Evolutionary conservation across 345 rosid genomes (phyloP).

Genomic region (Raphanus raphanistrum): DNA sequence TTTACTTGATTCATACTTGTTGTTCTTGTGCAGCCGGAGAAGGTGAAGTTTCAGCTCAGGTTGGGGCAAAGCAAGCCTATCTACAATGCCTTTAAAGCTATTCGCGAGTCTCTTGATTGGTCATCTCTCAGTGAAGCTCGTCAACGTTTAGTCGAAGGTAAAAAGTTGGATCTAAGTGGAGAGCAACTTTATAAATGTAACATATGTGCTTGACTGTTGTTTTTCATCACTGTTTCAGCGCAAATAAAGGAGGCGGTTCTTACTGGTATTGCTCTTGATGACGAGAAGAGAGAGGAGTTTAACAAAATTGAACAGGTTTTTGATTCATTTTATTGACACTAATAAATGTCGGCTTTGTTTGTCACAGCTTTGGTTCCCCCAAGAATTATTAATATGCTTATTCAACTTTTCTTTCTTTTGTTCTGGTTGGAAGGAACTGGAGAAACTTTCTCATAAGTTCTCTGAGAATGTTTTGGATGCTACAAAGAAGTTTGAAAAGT

Average conservation of each 20-base stretch:
- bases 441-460: slow-evolving; percentile 74
- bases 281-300: slow-evolving; percentile 75
- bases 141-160: slow-evolving; percentile 77
- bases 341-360: slow-evolving; percentile 11
- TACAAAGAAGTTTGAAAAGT: slow-evolving; percentile 86
- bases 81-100: slow-evolving; percentile 71
- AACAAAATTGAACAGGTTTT: slow-evolving; percentile 93
- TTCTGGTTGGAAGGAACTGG: slow-evolving; percentile 55
- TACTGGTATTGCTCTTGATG: slow-evolving; percentile 88
- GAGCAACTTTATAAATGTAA: not conserved
- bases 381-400: not conserved
- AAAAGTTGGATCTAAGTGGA: slow-evolving; percentile 13
- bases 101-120: slow-evolving; percentile 75
- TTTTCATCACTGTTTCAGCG: slow-evolving; percentile 45
- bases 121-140: slow-evolving; percentile 59
- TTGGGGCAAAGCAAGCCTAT: slow-evolving; percentile 89
- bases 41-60: slow-evolving; percentile 49
- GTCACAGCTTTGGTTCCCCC: not conserved
- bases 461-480: slow-evolving; percentile 88
- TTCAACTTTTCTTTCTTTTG: not conserved
- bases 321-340: not conserved
- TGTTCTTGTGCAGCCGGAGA: slow-evolving; percentile 34
- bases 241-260: slow-evolving; percentile 92
- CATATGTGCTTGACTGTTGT: slow-evolving; percentile 3
- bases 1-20: not conserved